Evolutionary conservation across 768 basidiomycete genomes (phyloP).

Genomic region (Clitopilus hobsonii): DNA sequence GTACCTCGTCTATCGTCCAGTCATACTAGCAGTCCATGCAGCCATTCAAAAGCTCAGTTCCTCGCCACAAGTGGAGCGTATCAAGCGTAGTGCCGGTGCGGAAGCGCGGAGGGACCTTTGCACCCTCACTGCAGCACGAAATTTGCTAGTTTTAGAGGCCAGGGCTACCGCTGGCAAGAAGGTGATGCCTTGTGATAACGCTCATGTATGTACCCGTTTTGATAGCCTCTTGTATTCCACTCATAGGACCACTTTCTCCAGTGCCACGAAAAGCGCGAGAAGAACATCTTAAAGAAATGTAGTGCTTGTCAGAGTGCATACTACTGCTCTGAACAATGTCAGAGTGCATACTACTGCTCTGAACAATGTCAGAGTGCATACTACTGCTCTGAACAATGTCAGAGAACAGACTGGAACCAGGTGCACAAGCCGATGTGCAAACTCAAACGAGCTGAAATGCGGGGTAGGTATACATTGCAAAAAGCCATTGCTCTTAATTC

Average conservation of each 20-base stretch:
- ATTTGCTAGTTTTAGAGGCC: background rate
- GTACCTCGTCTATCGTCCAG: constrained; percentile 34
- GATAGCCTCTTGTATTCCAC: background rate
- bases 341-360: too few species aligned
- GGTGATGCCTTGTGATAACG: constrained; percentile 30
- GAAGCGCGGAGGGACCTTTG: background rate
- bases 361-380: too few species aligned
- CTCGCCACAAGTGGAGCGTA: constrained; percentile 11
- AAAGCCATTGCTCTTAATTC: too few species aligned
- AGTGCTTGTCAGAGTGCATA: constrained; percentile 24
- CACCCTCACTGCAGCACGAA: background rate
- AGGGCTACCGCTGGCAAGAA: constrained; percentile 11
- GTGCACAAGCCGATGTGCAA: constrained; percentile 31
- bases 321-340: too few species aligned
- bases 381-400: constrained; percentile 37
- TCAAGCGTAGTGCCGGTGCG: constrained; percentile 12
- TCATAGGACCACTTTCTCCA: constrained; percentile 7
- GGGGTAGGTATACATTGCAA: constrained; percentile 20
- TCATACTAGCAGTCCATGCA: constrained; percentile 24
- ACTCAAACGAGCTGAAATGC: constrained; percentile 29
- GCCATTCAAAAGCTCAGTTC: constrained; percentile 20
- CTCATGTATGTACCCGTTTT: constrained; percentile 15
- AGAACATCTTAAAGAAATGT: constrained; percentile 29
- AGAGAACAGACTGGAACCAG: constrained; percentile 28
- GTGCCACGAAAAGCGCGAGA: constrained; percentile 30